phyloP scores from a whole-genome alignment of 495 filamentous ascomycete species.

The Podospora didyma region DNA sequence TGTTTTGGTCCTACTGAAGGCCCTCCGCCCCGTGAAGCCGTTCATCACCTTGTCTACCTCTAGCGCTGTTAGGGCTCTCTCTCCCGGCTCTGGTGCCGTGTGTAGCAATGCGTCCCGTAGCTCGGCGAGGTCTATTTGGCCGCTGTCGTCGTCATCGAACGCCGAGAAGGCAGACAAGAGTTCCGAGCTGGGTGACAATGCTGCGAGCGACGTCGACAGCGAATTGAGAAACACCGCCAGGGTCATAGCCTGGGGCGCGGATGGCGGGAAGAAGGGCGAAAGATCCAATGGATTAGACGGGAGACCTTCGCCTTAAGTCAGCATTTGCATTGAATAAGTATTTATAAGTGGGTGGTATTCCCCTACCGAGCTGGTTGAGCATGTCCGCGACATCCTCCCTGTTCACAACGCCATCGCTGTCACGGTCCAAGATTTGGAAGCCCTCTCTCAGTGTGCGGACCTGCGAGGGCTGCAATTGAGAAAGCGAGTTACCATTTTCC shows the following conservation, averaged over 20 bases:
- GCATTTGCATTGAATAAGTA: neutral
- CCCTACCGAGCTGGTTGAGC: conserved; percentile 67
- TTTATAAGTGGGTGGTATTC: neutral
- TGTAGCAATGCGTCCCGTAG: conserved; percentile 77
- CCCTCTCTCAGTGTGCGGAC: conserved; percentile 75
- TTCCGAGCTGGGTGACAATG: conserved; percentile 69
- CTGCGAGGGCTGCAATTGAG: conserved; percentile 62
- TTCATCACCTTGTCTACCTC: conserved; percentile 81
- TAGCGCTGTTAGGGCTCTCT: conserved; percentile 58
- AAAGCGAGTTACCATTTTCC: conserved; percentile 49
- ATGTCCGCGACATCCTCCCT: conserved; percentile 77
- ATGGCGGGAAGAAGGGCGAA: conserved; percentile 72
- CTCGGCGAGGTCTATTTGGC: conserved; percentile 81
- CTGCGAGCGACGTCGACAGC: conserved; percentile 65
- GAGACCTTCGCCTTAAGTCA: conserved; percentile 34
- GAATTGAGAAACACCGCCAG: conserved; percentile 80
- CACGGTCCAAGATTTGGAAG: conserved; percentile 81
- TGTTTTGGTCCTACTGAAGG: conserved; percentile 58
- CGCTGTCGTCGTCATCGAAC: conserved; percentile 93
- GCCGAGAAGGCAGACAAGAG: conserved; percentile 84
- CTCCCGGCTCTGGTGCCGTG: conserved; percentile 72
- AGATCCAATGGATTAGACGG: conserved; percentile 54
- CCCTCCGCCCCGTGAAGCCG: conserved; percentile 78
- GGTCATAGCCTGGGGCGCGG: conserved; percentile 63
- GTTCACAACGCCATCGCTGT: conserved; percentile 71